These are phyloP conservation scores for Tolypocladium paradoxum DNA, from an alignment of 2,329 filamentous ascomycete genomes.

Conservation along the genomic window DNA sequence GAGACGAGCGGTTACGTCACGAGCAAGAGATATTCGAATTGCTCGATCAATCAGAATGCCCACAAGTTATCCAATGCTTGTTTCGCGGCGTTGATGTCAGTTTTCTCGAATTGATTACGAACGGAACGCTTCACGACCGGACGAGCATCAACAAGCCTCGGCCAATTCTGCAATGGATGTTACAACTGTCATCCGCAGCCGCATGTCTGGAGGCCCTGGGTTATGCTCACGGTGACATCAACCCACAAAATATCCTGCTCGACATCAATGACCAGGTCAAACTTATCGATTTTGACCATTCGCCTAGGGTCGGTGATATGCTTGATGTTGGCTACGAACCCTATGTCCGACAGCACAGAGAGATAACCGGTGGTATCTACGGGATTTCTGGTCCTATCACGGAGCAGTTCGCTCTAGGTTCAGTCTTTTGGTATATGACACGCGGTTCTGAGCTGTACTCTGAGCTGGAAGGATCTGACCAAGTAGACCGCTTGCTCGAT, in stretches of 20 bases:
- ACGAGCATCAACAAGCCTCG: slow-evolving; percentile 3
- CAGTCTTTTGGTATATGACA: slow-evolving; percentile 10
- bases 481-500: slow-evolving; percentile 6
- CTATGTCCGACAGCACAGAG: slow-evolving; percentile 8
- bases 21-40: slow-evolving; percentile 8
- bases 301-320: slow-evolving; percentile 1
- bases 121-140: slow-evolving; percentile 7
- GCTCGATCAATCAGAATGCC: slow-evolving; percentile 4
- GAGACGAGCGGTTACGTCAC: slow-evolving; percentile 5
- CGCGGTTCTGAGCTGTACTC: slow-evolving; percentile 8
- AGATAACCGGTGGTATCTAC: slow-evolving; percentile 1
- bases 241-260: slow-evolving; percentile 10
- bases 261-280: slow-evolving; percentile 7
- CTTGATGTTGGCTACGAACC: slow-evolving; percentile 11
- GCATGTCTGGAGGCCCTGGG: slow-evolving; percentile 7
- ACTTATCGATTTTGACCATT: slow-evolving; percentile 11
- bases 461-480: slow-evolving; percentile 5
- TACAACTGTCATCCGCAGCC: slow-evolving; percentile 6
- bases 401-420: slow-evolving; percentile 11
- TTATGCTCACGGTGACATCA: slow-evolving; percentile 9
- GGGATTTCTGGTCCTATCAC: slow-evolving; percentile 6
- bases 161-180: slow-evolving; percentile 7
- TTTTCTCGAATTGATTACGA: slow-evolving; percentile 7
- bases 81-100: slow-evolving; percentile 5
- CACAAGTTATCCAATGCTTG: slow-evolving; percentile 5